These are phyloP conservation scores for Abrus pulchellus DNA, from an alignment of 306 rosid species.

Conservation along the genomic window DNA sequence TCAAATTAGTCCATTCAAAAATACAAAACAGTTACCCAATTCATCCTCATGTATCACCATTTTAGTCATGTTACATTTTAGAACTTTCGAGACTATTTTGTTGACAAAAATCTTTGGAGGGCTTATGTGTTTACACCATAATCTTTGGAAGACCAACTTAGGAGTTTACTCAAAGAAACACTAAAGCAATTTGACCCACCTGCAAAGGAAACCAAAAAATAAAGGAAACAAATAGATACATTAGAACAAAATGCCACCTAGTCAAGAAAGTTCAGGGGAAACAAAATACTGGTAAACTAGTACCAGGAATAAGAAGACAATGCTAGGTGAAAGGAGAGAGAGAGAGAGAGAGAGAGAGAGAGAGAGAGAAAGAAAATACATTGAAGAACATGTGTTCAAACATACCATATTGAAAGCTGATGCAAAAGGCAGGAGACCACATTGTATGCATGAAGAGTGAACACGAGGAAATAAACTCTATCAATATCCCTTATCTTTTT, in stretches of 20 bases:
- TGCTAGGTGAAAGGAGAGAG: no score
- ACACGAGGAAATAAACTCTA: constrained; percentile 47
- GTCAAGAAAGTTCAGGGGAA: constrained; percentile 27
- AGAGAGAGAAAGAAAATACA: background rate
- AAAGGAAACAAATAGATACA: constrained; percentile 21
- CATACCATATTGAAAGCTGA: constrained; percentile 67
- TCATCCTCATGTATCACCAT: background rate
- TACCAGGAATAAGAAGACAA: background rate
- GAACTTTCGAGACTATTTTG: background rate
- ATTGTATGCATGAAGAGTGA: constrained; percentile 35
- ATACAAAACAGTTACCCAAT: background rate
- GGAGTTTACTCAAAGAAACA: constrained; percentile 32
- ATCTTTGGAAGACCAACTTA: background rate
- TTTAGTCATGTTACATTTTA: background rate
- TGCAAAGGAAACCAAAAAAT: constrained; percentile 47
- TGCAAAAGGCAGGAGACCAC: constrained; percentile 44
- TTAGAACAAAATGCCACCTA: constrained; percentile 24
- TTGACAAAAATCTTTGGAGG: background rate
- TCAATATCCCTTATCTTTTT: constrained; percentile 44
- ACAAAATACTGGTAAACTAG: constrained; percentile 29
- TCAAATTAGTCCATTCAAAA: background rate
- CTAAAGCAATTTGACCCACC: constrained; percentile 54
- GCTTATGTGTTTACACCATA: background rate
- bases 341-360: background rate
- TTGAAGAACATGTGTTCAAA: constrained; percentile 40